Evolutionary conservation across 1,139 yeast species (phyloP).

Genomic region (Yamadazyma kanchanaburiensis): DNA sequence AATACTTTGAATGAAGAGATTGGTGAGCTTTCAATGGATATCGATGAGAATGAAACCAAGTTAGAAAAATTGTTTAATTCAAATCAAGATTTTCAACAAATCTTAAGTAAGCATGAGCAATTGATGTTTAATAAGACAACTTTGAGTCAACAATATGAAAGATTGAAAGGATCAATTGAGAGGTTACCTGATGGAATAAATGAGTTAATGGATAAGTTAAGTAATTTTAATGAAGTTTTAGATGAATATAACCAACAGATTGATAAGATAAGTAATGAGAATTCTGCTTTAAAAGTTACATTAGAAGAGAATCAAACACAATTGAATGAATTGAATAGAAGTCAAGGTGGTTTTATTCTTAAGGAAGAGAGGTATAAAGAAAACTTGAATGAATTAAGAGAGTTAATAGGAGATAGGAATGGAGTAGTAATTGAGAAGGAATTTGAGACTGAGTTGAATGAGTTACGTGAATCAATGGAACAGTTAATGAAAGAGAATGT

Average conservation of each 20-base stretch:
- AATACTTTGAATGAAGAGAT: slow-evolving; percentile 49
- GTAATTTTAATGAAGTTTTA: slow-evolving; percentile 52
- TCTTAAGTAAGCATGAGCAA: slow-evolving; percentile 62
- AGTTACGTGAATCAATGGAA: slow-evolving; percentile 8
- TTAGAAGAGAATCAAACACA: slow-evolving; percentile 24
- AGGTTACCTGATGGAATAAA: slow-evolving; percentile 48
- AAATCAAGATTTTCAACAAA: slow-evolving; percentile 79
- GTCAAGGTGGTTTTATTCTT: slow-evolving; percentile 59
- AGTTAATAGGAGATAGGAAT: too few species aligned
- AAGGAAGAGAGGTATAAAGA: slow-evolving; percentile 31
- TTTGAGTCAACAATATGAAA: slow-evolving; percentile 44
- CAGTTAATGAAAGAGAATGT: slow-evolving; percentile 8
- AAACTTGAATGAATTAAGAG: slow-evolving; percentile 13
- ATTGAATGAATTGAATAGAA: slow-evolving; percentile 41
- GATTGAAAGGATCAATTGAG: slow-evolving; percentile 45
- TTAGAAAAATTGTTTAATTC: slow-evolving; percentile 67
- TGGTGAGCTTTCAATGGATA: slow-evolving; percentile 42
- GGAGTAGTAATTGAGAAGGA: too few species aligned
- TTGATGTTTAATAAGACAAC: slow-evolving; percentile 45
- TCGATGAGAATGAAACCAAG: slow-evolving; percentile 53
- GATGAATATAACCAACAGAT: slow-evolving; percentile 31
- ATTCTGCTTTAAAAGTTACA: slow-evolving; percentile 10
- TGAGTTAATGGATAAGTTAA: slow-evolving; percentile 45
- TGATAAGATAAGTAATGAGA: slow-evolving; percentile 10
- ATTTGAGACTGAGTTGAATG: slow-evolving; percentile 9